A percentile compares a stretch with the other conserved stretches of the same genome.
Conservation (phyloP, 108 stramenopile genomes). For the Schizochytrium sp. region DNA sequence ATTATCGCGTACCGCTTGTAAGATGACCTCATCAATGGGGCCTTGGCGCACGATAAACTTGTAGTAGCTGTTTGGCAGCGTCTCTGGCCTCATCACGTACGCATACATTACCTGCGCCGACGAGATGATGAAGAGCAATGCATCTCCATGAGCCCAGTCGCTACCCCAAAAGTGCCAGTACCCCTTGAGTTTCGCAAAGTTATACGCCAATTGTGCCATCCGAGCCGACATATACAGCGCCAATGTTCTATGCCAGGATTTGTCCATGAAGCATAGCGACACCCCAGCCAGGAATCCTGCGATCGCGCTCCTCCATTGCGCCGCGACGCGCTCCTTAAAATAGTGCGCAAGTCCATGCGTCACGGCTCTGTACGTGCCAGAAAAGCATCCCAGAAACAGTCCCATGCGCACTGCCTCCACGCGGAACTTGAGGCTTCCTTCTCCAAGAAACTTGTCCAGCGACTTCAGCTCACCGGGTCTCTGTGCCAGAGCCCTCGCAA, state of each 20-base stretch:
- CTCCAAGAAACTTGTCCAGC: conserved; percentile 19
- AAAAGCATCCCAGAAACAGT: conserved; percentile 34
- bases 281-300: conserved; percentile 35
- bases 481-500: not conserved
- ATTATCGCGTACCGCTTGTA: conserved; percentile 48
- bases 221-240: conserved; percentile 53
- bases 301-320: conserved; percentile 18
- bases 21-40: conserved; percentile 17
- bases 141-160: conserved; percentile 52
- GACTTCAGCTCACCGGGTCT: not conserved
- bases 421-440: conserved; percentile 51
- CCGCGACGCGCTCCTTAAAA: not conserved
- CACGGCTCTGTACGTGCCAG: conserved; percentile 27
- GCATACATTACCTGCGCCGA: conserved; percentile 60
- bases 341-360: conserved; percentile 9
- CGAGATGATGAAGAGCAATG: conserved; percentile 54
- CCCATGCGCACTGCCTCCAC: conserved; percentile 55
- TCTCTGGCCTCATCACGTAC: conserved; percentile 55
- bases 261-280: conserved; percentile 40
- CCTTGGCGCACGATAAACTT: conserved; percentile 59
- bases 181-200: conserved; percentile 38
- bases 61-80: conserved; percentile 55
- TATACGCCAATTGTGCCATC: conserved; percentile 16
- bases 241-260: conserved; percentile 48
- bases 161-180: conserved; percentile 62